Conservation (phyloP, 2,329 filamentous ascomycete species). For the Parafenestella ontariensis region DNA sequence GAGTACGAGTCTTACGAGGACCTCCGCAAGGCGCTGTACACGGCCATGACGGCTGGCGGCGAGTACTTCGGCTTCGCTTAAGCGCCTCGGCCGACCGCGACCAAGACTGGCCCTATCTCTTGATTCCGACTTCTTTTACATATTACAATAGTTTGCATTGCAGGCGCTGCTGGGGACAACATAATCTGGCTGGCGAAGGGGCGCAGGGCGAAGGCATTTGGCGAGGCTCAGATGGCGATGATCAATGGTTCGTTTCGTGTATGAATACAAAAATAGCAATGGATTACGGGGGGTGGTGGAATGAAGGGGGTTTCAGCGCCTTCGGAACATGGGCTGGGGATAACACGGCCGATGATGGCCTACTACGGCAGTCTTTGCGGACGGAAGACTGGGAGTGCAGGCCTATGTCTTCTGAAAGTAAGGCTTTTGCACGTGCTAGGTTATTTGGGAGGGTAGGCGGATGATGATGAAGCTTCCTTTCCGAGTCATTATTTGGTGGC, state of each 20-base stretch:
- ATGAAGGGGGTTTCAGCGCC: conserved; percentile 2
- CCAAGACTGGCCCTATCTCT: conserved; percentile 5
- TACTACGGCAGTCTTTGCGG: conserved; percentile 6
- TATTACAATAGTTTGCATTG: conserved; percentile 39
- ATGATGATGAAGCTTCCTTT: neutral
- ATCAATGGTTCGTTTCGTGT: neutral
- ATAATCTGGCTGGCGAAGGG: neutral
- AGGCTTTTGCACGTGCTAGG: neutral
- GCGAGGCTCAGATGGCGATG: neutral
- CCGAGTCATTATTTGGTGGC: neutral
- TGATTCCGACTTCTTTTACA: conserved; percentile 16
- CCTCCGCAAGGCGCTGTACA: conserved; percentile 85
- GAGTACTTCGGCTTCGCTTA: conserved; percentile 98
- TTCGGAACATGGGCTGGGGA: no score
- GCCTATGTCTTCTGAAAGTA: conserved; percentile 22
- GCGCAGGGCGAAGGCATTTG: conserved; percentile 3
- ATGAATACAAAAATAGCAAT: neutral
- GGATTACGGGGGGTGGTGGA: neutral
- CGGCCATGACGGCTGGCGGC: conserved; percentile 96
- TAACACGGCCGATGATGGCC: no score
- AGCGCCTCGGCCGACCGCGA: conserved; percentile 19
- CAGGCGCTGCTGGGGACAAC: conserved; percentile 28
- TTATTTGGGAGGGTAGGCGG: conserved; percentile 8
- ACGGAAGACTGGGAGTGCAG: conserved; percentile 41
- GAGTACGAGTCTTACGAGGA: conserved; percentile 97